Evolutionary conservation across 2,329 filamentous ascomycete species (phyloP), one percentile per base, ranked within the genome.

Genomic region (Pezizomycotina sp.): DNA sequence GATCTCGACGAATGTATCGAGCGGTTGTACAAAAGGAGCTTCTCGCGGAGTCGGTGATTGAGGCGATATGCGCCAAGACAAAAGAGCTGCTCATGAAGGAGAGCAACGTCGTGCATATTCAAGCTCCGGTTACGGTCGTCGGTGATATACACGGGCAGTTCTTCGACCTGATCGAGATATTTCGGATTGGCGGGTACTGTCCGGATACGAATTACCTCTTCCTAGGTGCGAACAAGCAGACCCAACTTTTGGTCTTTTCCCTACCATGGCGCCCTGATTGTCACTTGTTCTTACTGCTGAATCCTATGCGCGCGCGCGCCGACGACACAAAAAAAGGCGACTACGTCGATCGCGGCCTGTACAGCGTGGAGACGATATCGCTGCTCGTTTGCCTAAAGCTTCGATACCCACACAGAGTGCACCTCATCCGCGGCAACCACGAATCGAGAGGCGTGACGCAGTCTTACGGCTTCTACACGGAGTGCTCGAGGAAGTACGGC

Each of bases 11-110:
- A 95, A 69, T 98, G 89, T 63, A 95, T 98, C 62, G 74, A 81
- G 57, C 78, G 86, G 50, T 71, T 98, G 35, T 95, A 95, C 63
- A 86, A 89, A 56, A 93, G 92, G 89, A 95, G 59, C 71, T 98
- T 42, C 72, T 98, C 41, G 84, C 89, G 53, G 89, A 98, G 61
- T 92, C 86, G 26, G 84, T 98, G 49, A 86, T 98, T 60, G 89
- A 98, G 63, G 89, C 89, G 53, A 86, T 98, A 72, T 98, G 89
- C 64, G 84, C 89, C 59, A 98, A 98, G 60, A 89, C 91, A 14
- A 98, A 98, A 57, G 89, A 98, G 64, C 68, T 98, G 51, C 69
- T 98, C 50, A 98, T 98, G 89, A 86, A 91, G 56, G 89, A 98
- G 71, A 95, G 86, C 69, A 98, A 98, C 61, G 89, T 98, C 46